These are phyloP conservation scores for Trapa incisa DNA, from an alignment of 345 rosid species.

Conservation along the genomic window DNA sequence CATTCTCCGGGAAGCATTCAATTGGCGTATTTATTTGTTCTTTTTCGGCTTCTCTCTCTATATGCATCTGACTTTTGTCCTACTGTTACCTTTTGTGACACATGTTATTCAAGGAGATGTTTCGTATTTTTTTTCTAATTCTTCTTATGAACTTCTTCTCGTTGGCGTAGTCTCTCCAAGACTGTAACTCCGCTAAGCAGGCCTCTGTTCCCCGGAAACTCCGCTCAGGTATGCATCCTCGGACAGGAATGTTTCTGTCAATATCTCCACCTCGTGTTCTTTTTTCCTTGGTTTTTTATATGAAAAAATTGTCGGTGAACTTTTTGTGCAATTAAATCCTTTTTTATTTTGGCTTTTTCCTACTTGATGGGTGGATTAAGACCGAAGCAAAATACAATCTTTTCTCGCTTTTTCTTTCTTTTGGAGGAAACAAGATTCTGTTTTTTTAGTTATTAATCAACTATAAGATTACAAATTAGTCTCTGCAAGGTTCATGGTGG, in stretches of 20 bases:
- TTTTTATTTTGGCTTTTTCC: constrained; percentile 3
- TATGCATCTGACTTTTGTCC: neutral
- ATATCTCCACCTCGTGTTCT: neutral
- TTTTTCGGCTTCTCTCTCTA: neutral
- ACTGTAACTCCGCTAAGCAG: constrained; percentile 46
- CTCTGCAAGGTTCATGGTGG: constrained; percentile 16
- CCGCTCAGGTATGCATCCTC: constrained; percentile 68
- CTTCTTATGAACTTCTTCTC: neutral
- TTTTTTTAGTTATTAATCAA: constrained; percentile 2
- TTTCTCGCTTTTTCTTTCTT: constrained; percentile 13
- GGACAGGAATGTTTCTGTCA: constrained; percentile 1
- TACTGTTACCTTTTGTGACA: neutral
- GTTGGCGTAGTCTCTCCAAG: constrained; percentile 29
- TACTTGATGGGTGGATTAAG: constrained; percentile 10
- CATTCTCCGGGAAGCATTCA: neutral
- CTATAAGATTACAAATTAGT: constrained; percentile 11
- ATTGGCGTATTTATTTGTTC: neutral
- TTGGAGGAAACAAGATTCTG: constrained; percentile 16
- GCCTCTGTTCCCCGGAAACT: constrained; percentile 87
- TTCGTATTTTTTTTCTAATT: neutral
- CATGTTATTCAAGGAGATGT: too few relatives aligned
- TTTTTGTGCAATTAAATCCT: neutral
- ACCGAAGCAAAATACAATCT: constrained; percentile 11
- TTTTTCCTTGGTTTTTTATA: neutral
- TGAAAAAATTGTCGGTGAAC: neutral